phyloP scores from a whole-genome alignment of 2,329 filamentous ascomycete species.

The Trichoderma atroviride region DNA sequence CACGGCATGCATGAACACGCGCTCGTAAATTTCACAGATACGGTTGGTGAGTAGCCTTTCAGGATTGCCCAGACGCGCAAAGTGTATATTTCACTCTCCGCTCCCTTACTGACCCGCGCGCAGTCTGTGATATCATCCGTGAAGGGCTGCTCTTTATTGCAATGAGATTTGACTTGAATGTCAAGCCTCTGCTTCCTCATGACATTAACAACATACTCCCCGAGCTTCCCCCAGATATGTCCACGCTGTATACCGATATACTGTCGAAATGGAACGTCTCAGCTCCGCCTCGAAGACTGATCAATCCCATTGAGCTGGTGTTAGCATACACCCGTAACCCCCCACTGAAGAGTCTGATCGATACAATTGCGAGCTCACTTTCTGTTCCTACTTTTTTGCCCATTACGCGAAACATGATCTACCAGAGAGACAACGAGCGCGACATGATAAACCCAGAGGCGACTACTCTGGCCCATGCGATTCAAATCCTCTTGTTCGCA shows the following conservation, averaged over 20 bases:
- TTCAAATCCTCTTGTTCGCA: neutral
- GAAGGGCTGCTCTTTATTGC: neutral
- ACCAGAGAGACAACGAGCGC: accelerated
- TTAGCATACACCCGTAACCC: no score
- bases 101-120: neutral
- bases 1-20: neutral
- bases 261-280: neutral
- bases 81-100: neutral
- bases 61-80: neutral
- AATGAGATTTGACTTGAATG: neutral
- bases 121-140: neutral
- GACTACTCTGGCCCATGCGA: neutral
- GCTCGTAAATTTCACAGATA: neutral
- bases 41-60: neutral
- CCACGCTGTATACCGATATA: neutral
- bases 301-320: no score
- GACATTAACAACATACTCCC: neutral
- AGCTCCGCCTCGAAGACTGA: no score
- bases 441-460: neutral
- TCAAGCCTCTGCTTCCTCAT: neutral
- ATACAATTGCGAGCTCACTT: neutral
- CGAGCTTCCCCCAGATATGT: neutral
- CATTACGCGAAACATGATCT: neutral
- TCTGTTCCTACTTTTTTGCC: neutral
- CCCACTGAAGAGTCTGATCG: no score